A percentile compares a stretch with the other conserved stretches of the same genome.
Evolutionary conservation across 192 early-diverging fungal species (phyloP).

Genomic region (Podila verticillata): DNA sequence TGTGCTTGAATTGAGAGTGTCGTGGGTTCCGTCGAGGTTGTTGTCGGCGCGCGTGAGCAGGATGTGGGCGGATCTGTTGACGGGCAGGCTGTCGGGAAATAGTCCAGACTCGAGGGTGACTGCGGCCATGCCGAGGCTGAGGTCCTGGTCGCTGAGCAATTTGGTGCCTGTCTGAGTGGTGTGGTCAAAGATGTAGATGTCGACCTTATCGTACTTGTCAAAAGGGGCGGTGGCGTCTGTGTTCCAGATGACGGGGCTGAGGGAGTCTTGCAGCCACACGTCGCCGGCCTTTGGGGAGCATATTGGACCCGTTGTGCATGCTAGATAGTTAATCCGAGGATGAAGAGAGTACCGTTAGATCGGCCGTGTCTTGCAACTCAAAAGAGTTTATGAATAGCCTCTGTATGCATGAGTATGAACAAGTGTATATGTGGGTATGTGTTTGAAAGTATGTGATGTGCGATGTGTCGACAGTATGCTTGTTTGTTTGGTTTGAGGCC

Average conservation of each 20-base stretch:
- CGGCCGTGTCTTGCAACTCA: too few relatives aligned
- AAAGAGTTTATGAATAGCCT: too few relatives aligned
- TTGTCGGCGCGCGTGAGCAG: constrained; percentile 7
- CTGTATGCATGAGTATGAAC: too few relatives aligned
- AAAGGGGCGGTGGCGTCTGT: constrained; percentile 6
- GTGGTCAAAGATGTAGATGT: constrained; percentile 30
- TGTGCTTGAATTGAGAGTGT: constrained; percentile 26
- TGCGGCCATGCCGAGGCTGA: constrained; percentile 4
- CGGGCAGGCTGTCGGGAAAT: constrained; percentile 16
- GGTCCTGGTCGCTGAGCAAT: constrained; percentile 9
- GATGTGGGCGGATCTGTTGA: constrained; percentile 36
- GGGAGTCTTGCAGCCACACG: constrained; percentile 15
- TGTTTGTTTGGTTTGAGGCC: too few relatives aligned
- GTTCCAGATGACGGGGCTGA: constrained; percentile 33
- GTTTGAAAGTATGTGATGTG: too few relatives aligned
- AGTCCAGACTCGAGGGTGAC: constrained; percentile 6
- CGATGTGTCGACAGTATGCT: too few relatives aligned
- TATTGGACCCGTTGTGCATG: constrained; percentile 19
- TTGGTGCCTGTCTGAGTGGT: neutral
- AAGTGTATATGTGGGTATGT: too few relatives aligned
- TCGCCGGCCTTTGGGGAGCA: constrained; percentile 23
- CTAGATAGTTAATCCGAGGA: constrained; percentile 3
- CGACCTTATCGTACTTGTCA: constrained; percentile 25
- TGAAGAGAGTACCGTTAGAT: too few relatives aligned
- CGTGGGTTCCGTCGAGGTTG: constrained; percentile 8